Evolutionary conservation across 1,284 basidiomycete species (phyloP).

Genomic region (Melanopsichium pennsylvanicum): DNA sequence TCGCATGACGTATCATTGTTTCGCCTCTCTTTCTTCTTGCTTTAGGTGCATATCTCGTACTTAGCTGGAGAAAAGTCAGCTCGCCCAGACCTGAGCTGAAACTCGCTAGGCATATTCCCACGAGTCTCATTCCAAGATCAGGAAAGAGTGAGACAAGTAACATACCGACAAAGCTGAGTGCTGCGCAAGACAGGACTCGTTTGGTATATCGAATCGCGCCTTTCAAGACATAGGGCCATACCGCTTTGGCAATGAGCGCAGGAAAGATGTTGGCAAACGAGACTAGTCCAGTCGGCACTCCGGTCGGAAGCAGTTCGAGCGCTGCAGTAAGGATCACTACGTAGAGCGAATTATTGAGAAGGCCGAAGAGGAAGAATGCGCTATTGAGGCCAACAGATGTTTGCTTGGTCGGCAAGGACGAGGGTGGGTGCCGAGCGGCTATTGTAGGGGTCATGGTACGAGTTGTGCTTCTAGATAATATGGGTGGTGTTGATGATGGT

Average conservation of each 20-base stretch:
- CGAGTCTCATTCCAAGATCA: slow-evolving; percentile 74
- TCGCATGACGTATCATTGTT: no score
- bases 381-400: slow-evolving; percentile 34
- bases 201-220: slow-evolving; percentile 53
- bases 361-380: slow-evolving; percentile 65
- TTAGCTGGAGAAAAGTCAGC: slow-evolving; percentile 90
- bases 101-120: slow-evolving; percentile 88
- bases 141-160: slow-evolving; percentile 79
- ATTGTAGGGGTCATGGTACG: no score
- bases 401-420: neutral
- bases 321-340: slow-evolving; percentile 96
- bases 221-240: slow-evolving; percentile 79
- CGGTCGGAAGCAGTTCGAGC: slow-evolving; percentile 83
- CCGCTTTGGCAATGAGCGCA: slow-evolving; percentile 76
- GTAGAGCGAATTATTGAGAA: slow-evolving; percentile 71
- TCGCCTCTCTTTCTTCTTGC: slow-evolving; percentile 7
- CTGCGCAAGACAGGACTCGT: slow-evolving; percentile 66
- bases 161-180: slow-evolving; percentile 60
- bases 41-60: slow-evolving; percentile 72
- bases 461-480: no score
- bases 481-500: neutral
- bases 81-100: slow-evolving; percentile 94
- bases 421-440: neutral
- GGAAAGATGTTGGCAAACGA: slow-evolving; percentile 72
- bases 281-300: slow-evolving; percentile 76